These are phyloP conservation scores for Tolypocladium endophyticum DNA, from an alignment of 2,329 filamentous ascomycete species.

Conservation along the genomic window DNA sequence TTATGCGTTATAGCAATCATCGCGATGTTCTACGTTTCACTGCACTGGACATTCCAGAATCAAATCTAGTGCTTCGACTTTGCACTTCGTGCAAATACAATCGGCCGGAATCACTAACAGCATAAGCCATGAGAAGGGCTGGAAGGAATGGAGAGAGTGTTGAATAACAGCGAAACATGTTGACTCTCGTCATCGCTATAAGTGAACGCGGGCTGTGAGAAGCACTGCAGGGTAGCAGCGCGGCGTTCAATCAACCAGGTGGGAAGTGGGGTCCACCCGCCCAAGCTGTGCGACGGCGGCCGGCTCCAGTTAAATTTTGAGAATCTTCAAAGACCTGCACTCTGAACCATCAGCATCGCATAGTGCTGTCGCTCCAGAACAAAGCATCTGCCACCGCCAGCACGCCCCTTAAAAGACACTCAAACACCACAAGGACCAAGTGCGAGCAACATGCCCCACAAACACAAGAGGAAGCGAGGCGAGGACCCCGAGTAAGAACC, in stretches of 20 bases:
- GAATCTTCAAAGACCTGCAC: neutral
- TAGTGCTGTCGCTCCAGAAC: neutral
- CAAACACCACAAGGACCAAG: neutral
- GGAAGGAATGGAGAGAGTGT: too few relatives aligned
- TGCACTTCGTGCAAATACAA: too few relatives aligned
- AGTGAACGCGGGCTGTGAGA: too few relatives aligned
- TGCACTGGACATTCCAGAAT: too few relatives aligned
- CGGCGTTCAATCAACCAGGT: neutral
- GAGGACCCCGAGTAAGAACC: slow-evolving; percentile 41
- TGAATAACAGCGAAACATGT: too few relatives aligned
- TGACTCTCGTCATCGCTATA: too few relatives aligned
- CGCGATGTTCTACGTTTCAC: too few relatives aligned
- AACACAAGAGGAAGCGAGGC: slow-evolving; percentile 60
- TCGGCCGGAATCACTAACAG: too few relatives aligned
- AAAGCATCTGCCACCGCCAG: neutral
- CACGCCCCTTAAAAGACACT: neutral
- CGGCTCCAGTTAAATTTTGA: neutral
- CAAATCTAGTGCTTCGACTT: too few relatives aligned
- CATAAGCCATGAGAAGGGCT: too few relatives aligned
- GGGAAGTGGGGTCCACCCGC: neutral
- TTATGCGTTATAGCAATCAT: too few relatives aligned
- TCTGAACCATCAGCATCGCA: neutral
- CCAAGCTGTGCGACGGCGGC: neutral
- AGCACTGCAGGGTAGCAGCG: neutral
- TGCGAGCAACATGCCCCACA: slow-evolving; percentile 60